Evolutionary conservation across 192 early-diverging fungal genomes (phyloP).

Genomic region (Funneliformis geosporum): DNA sequence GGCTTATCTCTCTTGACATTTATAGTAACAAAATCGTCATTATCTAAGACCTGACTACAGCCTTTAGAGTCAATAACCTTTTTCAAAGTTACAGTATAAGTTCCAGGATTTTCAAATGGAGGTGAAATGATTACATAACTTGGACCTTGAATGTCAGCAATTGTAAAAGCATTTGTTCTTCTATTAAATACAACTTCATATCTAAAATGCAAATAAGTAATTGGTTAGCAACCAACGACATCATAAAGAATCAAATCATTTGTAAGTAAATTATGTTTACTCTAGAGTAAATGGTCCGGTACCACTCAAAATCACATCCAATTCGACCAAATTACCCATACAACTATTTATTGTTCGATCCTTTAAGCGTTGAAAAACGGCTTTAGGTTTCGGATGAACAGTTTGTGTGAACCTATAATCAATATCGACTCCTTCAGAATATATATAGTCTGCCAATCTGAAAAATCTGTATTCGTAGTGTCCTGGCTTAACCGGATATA

Average conservation of each 20-base stretch:
- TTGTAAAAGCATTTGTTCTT: constrained; percentile 26
- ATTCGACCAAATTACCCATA: constrained; percentile 38
- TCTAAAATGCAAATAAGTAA: neutral
- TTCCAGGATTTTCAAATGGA: constrained; percentile 38
- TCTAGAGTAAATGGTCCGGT: constrained; percentile 40
- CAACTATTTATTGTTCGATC: constrained; percentile 36
- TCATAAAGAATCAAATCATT: neutral
- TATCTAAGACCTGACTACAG: constrained; percentile 41
- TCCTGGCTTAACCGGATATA: constrained; percentile 8
- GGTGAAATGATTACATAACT: constrained; percentile 39
- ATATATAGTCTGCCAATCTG: constrained; percentile 1
- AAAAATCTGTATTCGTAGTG: constrained; percentile 29
- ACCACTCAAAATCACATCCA: constrained; percentile 42
- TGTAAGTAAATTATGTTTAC: constrained; percentile 29
- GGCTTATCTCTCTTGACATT: constrained; percentile 49
- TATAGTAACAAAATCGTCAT: constrained; percentile 40
- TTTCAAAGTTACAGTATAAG: constrained; percentile 43
- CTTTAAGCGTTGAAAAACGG: constrained; percentile 30
- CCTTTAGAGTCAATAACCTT: constrained; percentile 44
- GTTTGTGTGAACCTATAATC: constrained; percentile 36
- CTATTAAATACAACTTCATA: constrained; percentile 38
- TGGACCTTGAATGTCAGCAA: constrained; percentile 33
- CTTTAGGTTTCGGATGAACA: constrained; percentile 50
- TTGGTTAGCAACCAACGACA: neutral
- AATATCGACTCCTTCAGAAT: constrained; percentile 26